Evolutionary conservation across 2,329 filamentous ascomycete species (phyloP), one percentile per base, ranked within the genome.

Genomic region (Chrysosporium keratinophilum): DNA sequence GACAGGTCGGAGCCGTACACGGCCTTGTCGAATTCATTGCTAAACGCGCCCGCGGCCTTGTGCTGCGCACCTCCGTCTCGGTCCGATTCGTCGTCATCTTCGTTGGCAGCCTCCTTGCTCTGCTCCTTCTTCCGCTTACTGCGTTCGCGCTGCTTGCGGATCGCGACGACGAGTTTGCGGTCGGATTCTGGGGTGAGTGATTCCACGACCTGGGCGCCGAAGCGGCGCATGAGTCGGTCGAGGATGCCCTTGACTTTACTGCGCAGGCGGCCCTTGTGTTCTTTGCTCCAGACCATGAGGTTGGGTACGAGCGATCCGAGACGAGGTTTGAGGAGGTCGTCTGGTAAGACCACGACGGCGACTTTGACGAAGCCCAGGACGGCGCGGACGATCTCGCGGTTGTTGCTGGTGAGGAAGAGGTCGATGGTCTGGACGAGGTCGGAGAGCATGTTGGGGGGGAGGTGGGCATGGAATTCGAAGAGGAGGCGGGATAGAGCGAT

Each of bases 181-280:
- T 96, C 91, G 19, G 81, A 81, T 63, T 94, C 87, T 2, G 90
- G 91, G 55, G 87, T 90, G 67, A 87, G 77, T 59, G 81, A 80
- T 70, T 93, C 87, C 11, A 98, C 80, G 31, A 81, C 71, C 1
- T 91, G 85, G 44, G 86, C 85, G 46, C 93, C 90, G 65, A 96
- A 97, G 54, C 91, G 83, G 46, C 91, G 82, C 19, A 97, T 85
- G 79, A 96, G 88, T 50, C 93, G 83, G 73, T 98, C 93, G 14
- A 98, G 75, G 59, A 98, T 97, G 66, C 96, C 90, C 81, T 96
- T 97, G 61, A 98, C 90, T 76, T 97, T 98, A 48, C 87, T 84
- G 64, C 91, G 88, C 74, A 98, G 93, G 67, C 95, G 89, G 11
- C 89, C 89, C 74, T 97, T 97, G 76, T 98, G 94, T 71, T 98